Conservation (phyloP, 1,284 basidiomycete genomes). For the Moniliella sp. region DNA sequence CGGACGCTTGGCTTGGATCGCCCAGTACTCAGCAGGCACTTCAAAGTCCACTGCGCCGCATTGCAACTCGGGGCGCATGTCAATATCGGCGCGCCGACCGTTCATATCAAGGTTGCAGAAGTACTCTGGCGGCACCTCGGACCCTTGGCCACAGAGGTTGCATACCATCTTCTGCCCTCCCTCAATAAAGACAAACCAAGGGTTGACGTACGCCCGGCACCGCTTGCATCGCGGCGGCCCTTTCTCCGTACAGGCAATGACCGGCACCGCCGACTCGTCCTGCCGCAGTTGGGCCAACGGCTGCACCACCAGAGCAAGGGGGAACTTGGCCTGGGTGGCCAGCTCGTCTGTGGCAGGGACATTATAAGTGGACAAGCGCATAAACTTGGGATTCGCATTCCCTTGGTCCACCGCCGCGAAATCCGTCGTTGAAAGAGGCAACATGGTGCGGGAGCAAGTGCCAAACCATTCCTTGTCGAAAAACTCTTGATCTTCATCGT, state of each 20-base stretch:
- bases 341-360: slow-evolving; percentile 62
- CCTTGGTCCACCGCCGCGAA: slow-evolving; percentile 78
- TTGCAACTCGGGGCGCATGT: slow-evolving; percentile 62
- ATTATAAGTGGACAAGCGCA: slow-evolving; percentile 48
- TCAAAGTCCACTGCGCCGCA: slow-evolving; percentile 78
- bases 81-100: slow-evolving; percentile 59
- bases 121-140: slow-evolving; percentile 50
- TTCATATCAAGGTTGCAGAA: slow-evolving; percentile 66
- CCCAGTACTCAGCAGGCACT: slow-evolving; percentile 71
- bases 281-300: slow-evolving; percentile 65
- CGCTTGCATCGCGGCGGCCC: slow-evolving; percentile 68
- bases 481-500: slow-evolving; percentile 59
- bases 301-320: slow-evolving; percentile 64
- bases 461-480: slow-evolving; percentile 58
- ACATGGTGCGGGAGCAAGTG: slow-evolving; percentile 48
- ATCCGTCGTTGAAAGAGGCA: slow-evolving; percentile 64
- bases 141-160: slow-evolving; percentile 66
- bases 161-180: slow-evolving; percentile 76
- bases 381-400: slow-evolving; percentile 49
- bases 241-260: slow-evolving; percentile 44
- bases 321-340: slow-evolving; percentile 54
- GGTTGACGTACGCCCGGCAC: slow-evolving; percentile 80
- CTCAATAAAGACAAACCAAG: slow-evolving; percentile 69
- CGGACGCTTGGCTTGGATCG: slow-evolving; percentile 38
- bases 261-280: slow-evolving; percentile 44